A percentile compares a stretch with the other conserved stretches of the same genome.
phyloP scores from a whole-genome alignment of 2,329 filamentous ascomycete genomes.

The Calonectria crousiana region DNA sequence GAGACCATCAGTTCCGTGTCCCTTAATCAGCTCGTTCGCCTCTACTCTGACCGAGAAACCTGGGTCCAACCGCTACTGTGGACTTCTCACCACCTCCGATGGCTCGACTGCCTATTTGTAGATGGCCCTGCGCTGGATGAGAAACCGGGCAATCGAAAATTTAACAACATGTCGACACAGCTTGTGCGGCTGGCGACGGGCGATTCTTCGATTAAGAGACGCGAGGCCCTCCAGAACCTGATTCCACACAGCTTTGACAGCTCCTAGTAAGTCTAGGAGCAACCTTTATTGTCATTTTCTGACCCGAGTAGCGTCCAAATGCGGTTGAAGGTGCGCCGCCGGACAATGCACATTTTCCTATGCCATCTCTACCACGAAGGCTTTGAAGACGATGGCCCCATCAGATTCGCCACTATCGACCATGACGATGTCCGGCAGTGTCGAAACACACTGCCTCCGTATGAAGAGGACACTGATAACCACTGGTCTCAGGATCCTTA shows the following conservation, averaged over 20 bases:
- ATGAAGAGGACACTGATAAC: background rate
- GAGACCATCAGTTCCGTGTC: background rate
- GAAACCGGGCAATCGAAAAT: background rate
- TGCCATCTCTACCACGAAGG: background rate
- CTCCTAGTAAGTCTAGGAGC: background rate
- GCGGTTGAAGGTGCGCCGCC: background rate
- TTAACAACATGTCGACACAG: background rate
- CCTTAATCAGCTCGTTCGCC: background rate
- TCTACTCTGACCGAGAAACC: background rate
- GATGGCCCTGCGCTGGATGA: background rate
- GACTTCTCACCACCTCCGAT: background rate
- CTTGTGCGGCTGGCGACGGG: background rate
- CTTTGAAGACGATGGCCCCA: background rate
- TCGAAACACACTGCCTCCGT: background rate
- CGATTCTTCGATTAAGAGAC: background rate
- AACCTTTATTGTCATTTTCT: background rate
- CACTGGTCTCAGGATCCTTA: background rate
- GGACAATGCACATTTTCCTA: background rate
- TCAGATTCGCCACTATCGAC: background rate
- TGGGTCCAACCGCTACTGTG: background rate
- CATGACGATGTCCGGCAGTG: background rate
- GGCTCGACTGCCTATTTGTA: background rate
- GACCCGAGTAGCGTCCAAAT: background rate
- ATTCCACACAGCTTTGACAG: background rate
- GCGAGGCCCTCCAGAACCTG: background rate